Evolutionary conservation across 257 asterid species (phyloP), one percentile per base, ranked within the genome.

Genomic region (Prunella vulgaris): DNA sequence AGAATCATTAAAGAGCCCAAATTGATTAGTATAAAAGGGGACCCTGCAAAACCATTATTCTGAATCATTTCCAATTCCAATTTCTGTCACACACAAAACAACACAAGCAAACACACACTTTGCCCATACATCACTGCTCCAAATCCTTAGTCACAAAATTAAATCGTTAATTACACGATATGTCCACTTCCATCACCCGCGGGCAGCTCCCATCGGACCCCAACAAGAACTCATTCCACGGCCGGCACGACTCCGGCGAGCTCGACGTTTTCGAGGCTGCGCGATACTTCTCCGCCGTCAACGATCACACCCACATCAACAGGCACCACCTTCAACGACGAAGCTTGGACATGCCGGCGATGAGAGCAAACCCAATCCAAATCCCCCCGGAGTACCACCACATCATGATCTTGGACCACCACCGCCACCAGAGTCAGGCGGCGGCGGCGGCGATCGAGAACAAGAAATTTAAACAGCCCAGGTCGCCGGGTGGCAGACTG

Each of bases 221-320:
- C 28, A 77, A 74, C 18, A 81, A 83, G 67, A 89, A 74, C 60
- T 74, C 80, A 53, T 68, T 69, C 71, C 93, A 82, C 74, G 58
- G 88, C 86, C 78, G 83, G 70, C 87, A 78, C 1, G 76, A 76
- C 17, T 90, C 96, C 35, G 92, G 84, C n/a, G 96, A 93, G 64
- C 84, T 93, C 27, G 96, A 88, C 51, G 98, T 90, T 20, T 93
- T 90, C 67, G 95, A 90, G 85, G 98, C 97, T 0, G 84, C 95
- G 5, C 78, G 76, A 7, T 93, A 93, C 74, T 90, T 90, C 87
- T 88, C 96, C 33, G 75, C 65, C 32, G 69, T 74, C 75, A 72
- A 74, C 44, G 96, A 84, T 5, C 78, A 67, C 59, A 48, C 30
- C 33, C 78, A n/a, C n/a, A n/a, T n/a, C 73, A 5, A 63, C 15